phyloP scores from a whole-genome alignment of 257 asterid species.

The Nicotiana knightiana region DNA sequence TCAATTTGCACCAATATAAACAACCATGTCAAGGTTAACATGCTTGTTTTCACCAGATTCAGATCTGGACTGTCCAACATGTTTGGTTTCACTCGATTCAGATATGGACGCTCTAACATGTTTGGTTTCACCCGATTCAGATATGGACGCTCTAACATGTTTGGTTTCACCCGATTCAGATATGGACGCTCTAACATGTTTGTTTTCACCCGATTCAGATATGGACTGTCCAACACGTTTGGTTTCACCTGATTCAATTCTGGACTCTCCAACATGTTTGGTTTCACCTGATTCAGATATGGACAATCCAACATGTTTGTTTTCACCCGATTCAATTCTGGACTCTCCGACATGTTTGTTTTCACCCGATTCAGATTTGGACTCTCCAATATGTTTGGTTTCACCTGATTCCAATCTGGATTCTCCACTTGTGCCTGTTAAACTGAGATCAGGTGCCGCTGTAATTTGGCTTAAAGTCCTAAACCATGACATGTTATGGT shows the following conservation, averaged over 20 bases:
- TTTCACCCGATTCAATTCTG: background rate
- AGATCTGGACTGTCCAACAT: background rate
- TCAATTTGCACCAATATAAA: constrained; percentile 61
- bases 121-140: constrained; percentile 7
- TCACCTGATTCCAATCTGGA: background rate
- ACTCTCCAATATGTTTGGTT: background rate
- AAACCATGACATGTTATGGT: constrained; percentile 53
- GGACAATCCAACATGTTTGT: background rate
- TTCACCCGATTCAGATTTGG: background rate
- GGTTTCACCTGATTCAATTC: background rate
- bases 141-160: constrained; percentile 25
- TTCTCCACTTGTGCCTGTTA: constrained; percentile 28
- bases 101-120: background rate
- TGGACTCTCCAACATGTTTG: background rate
- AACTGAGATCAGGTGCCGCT: constrained; percentile 26
- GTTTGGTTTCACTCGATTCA: background rate
- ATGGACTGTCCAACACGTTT: background rate
- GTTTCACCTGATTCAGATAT: background rate
- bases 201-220: constrained; percentile 39
- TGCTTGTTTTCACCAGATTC: constrained; percentile 42
- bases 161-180: constrained; percentile 13
- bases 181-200: constrained; percentile 26
- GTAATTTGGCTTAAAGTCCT: constrained; percentile 34
- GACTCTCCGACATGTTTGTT: background rate
- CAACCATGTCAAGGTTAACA: constrained; percentile 46